Base-by-base conservation (phyloP, 345 rosid genomes). In the Anacardium occidentale region DNA sequence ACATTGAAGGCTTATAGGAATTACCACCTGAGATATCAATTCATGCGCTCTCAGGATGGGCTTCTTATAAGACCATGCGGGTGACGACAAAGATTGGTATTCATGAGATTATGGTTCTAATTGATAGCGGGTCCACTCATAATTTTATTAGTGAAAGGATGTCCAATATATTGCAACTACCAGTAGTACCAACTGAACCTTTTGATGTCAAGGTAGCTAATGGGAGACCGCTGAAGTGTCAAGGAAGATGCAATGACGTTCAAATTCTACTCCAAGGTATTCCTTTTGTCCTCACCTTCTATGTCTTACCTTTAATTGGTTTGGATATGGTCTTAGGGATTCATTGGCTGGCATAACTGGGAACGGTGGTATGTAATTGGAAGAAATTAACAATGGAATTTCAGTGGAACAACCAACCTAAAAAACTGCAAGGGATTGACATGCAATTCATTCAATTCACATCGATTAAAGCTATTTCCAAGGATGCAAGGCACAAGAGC, bases 121-220 rank as follows among this genome's bases (percentile, higher is more conserved):
- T 74, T 4, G 34, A 74, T 42, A 74, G 64, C 12, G 57, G n/a
- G 3, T 74, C 34, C 1, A 63, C 71, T 9, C 57, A 26, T 55
- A 25, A 7, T 52, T 52, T 17, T 52, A 17, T 52, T 52, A 52
- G 2, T 52, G 8, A 17, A 52, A 52, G 9, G 8, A 0, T 5
- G 55, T 21, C 55, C 55, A 52, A 52, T 5, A 4, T 52, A 0
- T 52, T 18, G 9, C 21, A 52, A 17, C 17, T 52, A 4, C 7
- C 3, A 18, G 21, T 52, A 17, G 0, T 52, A 1, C 10, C 0
- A 17, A 52, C 21, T 5, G 1, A 18, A 18, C n/a, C 20, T 25
- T 59, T 59, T 8, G 11, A 59, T 59, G 40, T 59, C 7, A 26
- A 59, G 18, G 63, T 59, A 34, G n/a, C 7, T 5, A 52, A 59